Conservation (phyloP, 805 yeast species). For the Hanseniaspora singularis region DNA sequence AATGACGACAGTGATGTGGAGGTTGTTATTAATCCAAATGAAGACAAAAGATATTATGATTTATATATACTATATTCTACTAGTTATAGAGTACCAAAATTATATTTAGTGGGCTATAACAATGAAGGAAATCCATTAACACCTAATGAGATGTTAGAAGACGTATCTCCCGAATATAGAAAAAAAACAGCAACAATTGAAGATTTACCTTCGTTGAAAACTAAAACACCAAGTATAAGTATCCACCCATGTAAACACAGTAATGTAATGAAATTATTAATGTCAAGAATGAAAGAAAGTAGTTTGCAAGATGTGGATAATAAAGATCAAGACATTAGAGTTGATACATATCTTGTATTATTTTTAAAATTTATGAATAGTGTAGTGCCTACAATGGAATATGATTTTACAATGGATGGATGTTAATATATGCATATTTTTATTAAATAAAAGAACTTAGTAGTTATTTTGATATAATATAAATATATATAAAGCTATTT, state of each 20-base stretch:
- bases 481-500: too few species aligned
- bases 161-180: conserved; percentile 79
- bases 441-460: too few species aligned
- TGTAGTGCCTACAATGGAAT: conserved; percentile 95
- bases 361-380: conserved; percentile 90
- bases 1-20: conserved; percentile 26
- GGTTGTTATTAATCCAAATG: conserved; percentile 25
- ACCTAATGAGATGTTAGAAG: conserved; percentile 89
- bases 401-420: conserved; percentile 97
- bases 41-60: conserved; percentile 59
- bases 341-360: conserved; percentile 79
- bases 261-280: conserved; percentile 78
- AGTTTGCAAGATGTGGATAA: conserved; percentile 47
- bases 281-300: conserved; percentile 36
- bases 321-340: conserved; percentile 46
- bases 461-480: too few species aligned
- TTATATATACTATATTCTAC: conserved; percentile 87
- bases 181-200: conserved; percentile 96
- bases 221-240: conserved; percentile 45
- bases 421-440: too few species aligned
- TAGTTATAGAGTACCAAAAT: conserved; percentile 87
- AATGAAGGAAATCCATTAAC: conserved; percentile 73
- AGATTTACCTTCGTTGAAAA: conserved; percentile 63
- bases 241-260: conserved; percentile 97
- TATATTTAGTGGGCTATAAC: conserved; percentile 81